phyloP scores from a whole-genome alignment of 2,329 filamentous ascomycete genomes.

The Nigrospora sphaerica region DNA sequence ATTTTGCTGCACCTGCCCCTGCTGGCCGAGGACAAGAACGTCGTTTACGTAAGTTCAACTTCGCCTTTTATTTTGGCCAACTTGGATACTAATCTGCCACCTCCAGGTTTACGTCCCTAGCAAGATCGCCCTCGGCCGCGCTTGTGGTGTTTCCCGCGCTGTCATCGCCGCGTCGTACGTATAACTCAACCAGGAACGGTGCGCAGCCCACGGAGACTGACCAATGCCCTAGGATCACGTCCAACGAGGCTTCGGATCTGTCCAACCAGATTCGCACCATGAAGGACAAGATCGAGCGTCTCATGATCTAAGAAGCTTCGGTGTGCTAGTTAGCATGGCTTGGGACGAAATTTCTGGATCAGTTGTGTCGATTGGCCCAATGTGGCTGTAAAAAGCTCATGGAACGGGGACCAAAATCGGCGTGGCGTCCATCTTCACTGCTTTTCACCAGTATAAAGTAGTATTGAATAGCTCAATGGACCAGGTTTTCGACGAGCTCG shows the following conservation, averaged over 20 bases:
- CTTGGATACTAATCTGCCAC: not conserved
- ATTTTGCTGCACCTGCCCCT: constrained; percentile 87
- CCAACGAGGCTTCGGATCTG: constrained; percentile 84
- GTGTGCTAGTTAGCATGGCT: not conserved
- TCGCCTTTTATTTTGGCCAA: not conserved
- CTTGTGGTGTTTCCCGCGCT: constrained; percentile 79
- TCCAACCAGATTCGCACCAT: constrained; percentile 79
- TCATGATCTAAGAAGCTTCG: constrained; percentile 69
- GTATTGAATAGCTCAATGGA: no score
- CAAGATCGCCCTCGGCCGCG: constrained; percentile 77
- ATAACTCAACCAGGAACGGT: not conserved
- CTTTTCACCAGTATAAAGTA: no score
- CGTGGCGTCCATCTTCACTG: no score
- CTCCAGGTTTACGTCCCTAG: constrained; percentile 53
- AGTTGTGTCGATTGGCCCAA: not conserved
- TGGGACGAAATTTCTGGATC: not conserved
- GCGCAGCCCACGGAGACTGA: no score
- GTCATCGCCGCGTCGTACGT: constrained; percentile 67
- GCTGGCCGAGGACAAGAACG: constrained; percentile 74
- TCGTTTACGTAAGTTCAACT: constrained; percentile 13
- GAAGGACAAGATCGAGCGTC: constrained; percentile 92
- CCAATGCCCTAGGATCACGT: constrained; percentile 55
- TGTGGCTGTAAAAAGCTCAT: no score
- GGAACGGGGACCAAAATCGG: no score
- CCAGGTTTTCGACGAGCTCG: no score